Base-by-base conservation (phyloP, 495 filamentous ascomycete genomes). In the Lasiosphaeris hirsuta region DNA sequence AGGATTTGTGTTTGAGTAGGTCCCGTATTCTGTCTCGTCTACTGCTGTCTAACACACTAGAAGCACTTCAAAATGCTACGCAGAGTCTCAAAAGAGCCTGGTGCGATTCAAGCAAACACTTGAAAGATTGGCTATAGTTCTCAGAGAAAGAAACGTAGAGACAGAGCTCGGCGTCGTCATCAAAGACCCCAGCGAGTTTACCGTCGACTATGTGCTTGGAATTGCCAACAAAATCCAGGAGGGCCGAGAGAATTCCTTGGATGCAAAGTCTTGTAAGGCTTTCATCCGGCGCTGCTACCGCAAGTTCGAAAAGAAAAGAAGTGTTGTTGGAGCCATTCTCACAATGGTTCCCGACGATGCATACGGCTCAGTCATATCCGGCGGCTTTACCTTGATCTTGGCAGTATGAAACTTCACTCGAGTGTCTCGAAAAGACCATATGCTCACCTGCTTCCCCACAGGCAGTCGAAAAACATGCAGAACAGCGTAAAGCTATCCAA, bases 361-460 rank as follows among this genome's bases (percentile, higher is more conserved):
- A 9, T 63, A 60, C 10, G 61, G 61, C 15, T 60, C 61, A 9
- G 42, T 63, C 9, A 60, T 63, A 11, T 63, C 57, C 7, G 61
- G 61, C 6, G 61, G 57, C 9, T 58, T 63, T 34, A 45, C 57
- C 14, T 8, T 63, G 43, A 60, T 60, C 36, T 19, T 63, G 3
- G 52, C 57, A 2, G 60, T 63, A n/a, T n/a, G n/a, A n/a, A 49
- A 56, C 48, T 4, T 30, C 18, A 11, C 11, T 10, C 13, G 1
- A n/a, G 39, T 5, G 3, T 36, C 11, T 23, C 7, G 14, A 11
- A 14, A 15, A 9, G 14, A 37, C 6, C 33, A 37, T 8, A 43
- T 6, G 17, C 35, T 8, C 41, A 36, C 23, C 23, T 30, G 23
- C 23, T 2, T 5, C 17, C 14, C 9, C 4, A 1, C 34, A 61